Percentiles rank a stretch among this genome's conserved stretches.
Evolutionary conservation across 805 yeast species (phyloP).

Genomic region (Candida tibetensis): DNA sequence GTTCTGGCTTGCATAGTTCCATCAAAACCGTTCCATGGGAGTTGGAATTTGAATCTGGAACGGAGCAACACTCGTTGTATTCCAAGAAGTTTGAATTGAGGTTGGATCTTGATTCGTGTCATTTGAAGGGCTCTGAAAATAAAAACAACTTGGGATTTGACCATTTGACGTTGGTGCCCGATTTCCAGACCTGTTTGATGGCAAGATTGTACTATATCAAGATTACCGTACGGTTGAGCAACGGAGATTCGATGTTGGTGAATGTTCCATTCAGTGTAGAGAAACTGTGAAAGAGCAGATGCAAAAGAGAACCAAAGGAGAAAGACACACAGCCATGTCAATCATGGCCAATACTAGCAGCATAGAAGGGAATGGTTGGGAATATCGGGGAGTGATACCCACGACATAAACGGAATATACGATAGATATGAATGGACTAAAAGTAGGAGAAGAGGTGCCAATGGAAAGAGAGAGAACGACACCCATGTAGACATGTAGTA

Average conservation of each 20-base stretch:
- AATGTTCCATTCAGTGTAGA: slow-evolving; percentile 38
- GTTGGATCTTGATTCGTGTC: slow-evolving; percentile 28
- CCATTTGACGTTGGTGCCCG: slow-evolving; percentile 36
- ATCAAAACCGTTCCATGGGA: slow-evolving; percentile 32
- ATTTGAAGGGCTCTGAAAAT: slow-evolving; percentile 24
- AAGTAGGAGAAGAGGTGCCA: neutral
- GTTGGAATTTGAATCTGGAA: slow-evolving; percentile 6
- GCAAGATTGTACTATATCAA: slow-evolving; percentile 37
- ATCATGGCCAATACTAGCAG: no score
- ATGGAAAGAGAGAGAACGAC: neutral
- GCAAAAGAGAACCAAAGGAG: no score
- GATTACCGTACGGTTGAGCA: slow-evolving; percentile 25
- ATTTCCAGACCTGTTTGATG: slow-evolving; percentile 36
- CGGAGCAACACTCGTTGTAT: slow-evolving; percentile 16
- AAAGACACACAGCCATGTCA: no score
- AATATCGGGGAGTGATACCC: neutral
- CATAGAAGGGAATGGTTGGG: neutral
- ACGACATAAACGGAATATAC: neutral
- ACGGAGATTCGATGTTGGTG: slow-evolving; percentile 29
- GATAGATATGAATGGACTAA: neutral
- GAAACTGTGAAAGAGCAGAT: slow-evolving; percentile 7
- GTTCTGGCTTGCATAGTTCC: slow-evolving; percentile 20
- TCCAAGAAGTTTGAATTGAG: slow-evolving; percentile 28
- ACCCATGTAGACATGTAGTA: no score
- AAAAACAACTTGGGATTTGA: slow-evolving; percentile 22